Percentiles rank a stretch among this genome's conserved stretches.
phyloP scores from a whole-genome alignment of 2,329 filamentous ascomycete species.

The Aotearoamyces nothofagi region DNA sequence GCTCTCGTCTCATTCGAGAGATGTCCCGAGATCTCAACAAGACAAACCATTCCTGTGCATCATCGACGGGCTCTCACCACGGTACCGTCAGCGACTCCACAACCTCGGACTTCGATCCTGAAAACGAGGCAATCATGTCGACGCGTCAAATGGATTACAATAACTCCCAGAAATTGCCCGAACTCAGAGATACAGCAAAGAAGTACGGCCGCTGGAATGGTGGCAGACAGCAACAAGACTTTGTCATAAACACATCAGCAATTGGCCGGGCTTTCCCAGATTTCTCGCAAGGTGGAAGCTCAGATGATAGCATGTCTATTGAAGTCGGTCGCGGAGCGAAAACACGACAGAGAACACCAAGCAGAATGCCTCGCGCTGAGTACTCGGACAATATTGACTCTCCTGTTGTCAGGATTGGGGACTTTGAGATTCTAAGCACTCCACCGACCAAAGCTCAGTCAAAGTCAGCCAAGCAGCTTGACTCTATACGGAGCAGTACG shows the following conservation, averaged over 20 bases:
- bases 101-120: conserved; percentile 10
- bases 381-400: conserved; percentile 29
- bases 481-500: conserved; percentile 2
- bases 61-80: conserved; percentile 15
- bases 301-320: conserved; percentile 33
- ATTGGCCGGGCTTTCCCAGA: conserved; percentile 30
- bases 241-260: conserved; percentile 25
- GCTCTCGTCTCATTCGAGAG: conserved; percentile 9
- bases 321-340: conserved; percentile 38
- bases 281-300: conserved; percentile 26
- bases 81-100: conserved; percentile 16
- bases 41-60: conserved; percentile 9
- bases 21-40: conserved; percentile 9
- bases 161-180: conserved; percentile 10
- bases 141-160: conserved; percentile 8
- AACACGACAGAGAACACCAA: conserved; percentile 9
- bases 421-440: conserved; percentile 25
- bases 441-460: conserved; percentile 2
- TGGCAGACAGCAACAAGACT: conserved; percentile 18
- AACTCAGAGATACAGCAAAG: conserved; percentile 18
- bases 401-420: conserved; percentile 29
- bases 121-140: conserved; percentile 12
- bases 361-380: conserved; percentile 20
- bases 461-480: conserved; percentile 1
- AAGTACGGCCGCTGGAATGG: conserved; percentile 17